Conservation (phyloP, 140 eudicot species). For the Cichorium intybus region DNA sequence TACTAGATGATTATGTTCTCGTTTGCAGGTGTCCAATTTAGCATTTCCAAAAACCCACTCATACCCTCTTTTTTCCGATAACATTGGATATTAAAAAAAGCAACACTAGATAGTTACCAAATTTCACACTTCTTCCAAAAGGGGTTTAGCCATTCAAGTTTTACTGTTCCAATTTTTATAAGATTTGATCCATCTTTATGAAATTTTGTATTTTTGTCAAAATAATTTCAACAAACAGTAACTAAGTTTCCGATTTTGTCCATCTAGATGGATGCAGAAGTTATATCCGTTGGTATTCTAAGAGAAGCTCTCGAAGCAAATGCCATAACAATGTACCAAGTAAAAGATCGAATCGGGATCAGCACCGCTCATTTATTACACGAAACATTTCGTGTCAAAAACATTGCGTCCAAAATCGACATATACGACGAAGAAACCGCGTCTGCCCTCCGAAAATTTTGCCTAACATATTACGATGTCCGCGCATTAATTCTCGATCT, state of each 20-base stretch:
- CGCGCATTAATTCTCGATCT: conserved; percentile 84
- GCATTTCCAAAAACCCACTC: background rate
- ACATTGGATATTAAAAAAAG: too few species aligned
- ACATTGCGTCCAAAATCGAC: conserved; percentile 58
- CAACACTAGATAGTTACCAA: too few species aligned
- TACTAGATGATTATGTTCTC: background rate
- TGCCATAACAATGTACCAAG: conserved; percentile 52
- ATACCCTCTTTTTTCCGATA: background rate
- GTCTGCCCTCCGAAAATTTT: conserved; percentile 77
- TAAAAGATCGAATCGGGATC: conserved; percentile 62
- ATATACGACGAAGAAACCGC: conserved; percentile 66
- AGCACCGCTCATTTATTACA: conserved; percentile 79
- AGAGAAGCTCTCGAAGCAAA: conserved; percentile 73
- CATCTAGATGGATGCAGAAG: conserved; percentile 93
- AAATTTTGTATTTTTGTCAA: too few species aligned
- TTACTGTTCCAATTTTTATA: too few species aligned
- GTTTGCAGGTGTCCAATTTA: background rate
- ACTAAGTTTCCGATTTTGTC: background rate
- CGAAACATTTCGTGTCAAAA: conserved; percentile 67
- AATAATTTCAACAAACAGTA: too few species aligned
- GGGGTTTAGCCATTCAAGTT: too few species aligned
- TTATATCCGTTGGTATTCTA: conserved; percentile 73
- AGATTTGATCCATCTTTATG: too few species aligned
- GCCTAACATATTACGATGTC: conserved; percentile 84
- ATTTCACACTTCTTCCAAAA: too few species aligned